Evolutionary conservation across 2,329 filamentous ascomycete genomes (phyloP).

Genomic region (Diplodia scrobiculata): DNA sequence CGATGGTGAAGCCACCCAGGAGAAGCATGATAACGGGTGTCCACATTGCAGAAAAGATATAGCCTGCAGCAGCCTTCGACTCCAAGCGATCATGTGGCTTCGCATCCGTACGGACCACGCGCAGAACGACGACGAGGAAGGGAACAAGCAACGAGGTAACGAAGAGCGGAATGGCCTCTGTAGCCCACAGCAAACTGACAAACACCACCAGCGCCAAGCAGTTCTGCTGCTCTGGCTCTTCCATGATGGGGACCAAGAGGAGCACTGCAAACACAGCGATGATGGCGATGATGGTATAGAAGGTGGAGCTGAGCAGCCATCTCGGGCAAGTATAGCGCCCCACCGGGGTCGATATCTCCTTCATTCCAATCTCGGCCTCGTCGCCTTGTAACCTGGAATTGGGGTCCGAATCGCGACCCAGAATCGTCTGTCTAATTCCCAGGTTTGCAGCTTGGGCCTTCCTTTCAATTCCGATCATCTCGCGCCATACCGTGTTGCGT

Average conservation of each 20-base stretch:
- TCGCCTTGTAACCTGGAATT: conserved; percentile 80
- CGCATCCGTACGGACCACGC: conserved; percentile 77
- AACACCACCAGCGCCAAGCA: conserved; percentile 92
- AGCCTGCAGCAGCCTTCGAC: conserved; percentile 78
- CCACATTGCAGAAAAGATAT: conserved; percentile 96
- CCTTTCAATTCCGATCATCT: conserved; percentile 97
- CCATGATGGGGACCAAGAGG: conserved; percentile 77
- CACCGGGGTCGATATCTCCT: conserved; percentile 75
- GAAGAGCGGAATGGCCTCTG: conserved; percentile 96
- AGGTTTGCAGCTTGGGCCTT: conserved; percentile 93
- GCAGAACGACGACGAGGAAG: conserved; percentile 84
- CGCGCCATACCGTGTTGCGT: conserved; percentile 96
- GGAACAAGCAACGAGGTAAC: conserved; percentile 93
- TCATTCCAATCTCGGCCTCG: conserved; percentile 66
- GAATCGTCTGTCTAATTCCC: conserved; percentile 73
- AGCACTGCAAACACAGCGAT: conserved; percentile 73
- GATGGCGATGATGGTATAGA: conserved; percentile 73
- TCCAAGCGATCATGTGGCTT: conserved; percentile 69
- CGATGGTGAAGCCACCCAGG: conserved; percentile 92
- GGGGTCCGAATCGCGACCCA: conserved; percentile 72
- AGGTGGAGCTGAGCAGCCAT: conserved; percentile 82
- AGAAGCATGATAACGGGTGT: conserved; percentile 98
- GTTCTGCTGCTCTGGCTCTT: conserved; percentile 88
- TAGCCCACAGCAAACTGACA: conserved; percentile 93
- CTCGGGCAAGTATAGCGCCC: conserved; percentile 73